Evolutionary conservation across 305 asterid species (phyloP).

Genomic region (Euphrasia arctica): DNA sequence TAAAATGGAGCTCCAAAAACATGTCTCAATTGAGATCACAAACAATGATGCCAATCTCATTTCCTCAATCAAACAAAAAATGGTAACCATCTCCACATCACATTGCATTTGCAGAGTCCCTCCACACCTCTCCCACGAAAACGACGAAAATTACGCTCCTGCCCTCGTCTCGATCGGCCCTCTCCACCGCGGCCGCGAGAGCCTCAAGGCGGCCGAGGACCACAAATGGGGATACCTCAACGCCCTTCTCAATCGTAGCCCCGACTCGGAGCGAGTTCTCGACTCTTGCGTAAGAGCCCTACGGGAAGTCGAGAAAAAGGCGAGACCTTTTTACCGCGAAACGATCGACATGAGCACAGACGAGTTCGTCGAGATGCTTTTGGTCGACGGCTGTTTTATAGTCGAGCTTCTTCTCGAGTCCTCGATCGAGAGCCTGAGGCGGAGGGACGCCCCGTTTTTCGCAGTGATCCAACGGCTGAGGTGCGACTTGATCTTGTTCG

Average conservation of each 20-base stretch:
- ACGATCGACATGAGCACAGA: constrained; percentile 33
- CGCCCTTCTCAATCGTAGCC: constrained; percentile 36
- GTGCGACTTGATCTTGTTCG: constrained; percentile 47
- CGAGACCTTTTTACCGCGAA: constrained; percentile 43
- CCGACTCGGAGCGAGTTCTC: constrained; percentile 33
- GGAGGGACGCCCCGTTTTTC: constrained; percentile 52
- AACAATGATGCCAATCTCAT: constrained; percentile 32
- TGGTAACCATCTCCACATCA: constrained; percentile 32
- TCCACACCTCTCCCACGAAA: constrained; percentile 22
- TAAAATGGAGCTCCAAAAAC: constrained; percentile 29
- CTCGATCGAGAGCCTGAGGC: constrained; percentile 34
- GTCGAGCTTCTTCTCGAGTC: constrained; percentile 50
- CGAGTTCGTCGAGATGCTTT: constrained; percentile 41
- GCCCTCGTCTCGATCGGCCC: constrained; percentile 59
- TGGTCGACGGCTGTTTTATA: constrained; percentile 53
- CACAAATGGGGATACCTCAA: constrained; percentile 52
- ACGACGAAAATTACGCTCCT: constrained; percentile 38
- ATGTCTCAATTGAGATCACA: constrained; percentile 30
- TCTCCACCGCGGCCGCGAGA: constrained; percentile 33
- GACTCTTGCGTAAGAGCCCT: constrained; percentile 39
- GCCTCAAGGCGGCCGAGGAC: constrained; percentile 31
- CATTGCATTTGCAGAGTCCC: constrained; percentile 39
- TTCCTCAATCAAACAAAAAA: constrained; percentile 41
- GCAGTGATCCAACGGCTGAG: constrained; percentile 23
- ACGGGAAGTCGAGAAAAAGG: constrained; percentile 34